Percentiles rank a stretch among this genome's conserved stretches.
These are phyloP conservation scores for Plantago coronopus DNA, from an alignment of 305 asterid species.

Conservation along the genomic window DNA sequence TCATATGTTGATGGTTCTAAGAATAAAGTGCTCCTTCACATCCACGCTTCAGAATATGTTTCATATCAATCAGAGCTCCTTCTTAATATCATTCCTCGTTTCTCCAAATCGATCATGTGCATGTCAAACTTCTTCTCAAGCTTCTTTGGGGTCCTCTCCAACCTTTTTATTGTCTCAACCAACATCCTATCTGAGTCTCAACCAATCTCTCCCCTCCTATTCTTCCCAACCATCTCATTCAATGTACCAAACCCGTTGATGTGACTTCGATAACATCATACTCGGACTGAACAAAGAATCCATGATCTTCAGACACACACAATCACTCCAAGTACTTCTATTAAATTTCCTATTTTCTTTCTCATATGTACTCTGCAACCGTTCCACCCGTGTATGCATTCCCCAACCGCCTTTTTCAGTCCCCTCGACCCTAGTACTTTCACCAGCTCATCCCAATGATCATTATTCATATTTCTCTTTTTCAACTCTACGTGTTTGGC, in stretches of 20 bases:
- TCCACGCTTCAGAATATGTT: constrained; percentile 77
- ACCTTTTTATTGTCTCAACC: constrained; percentile 70
- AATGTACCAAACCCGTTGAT: constrained; percentile 78
- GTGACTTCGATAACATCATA: constrained; percentile 63
- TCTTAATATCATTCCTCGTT: constrained; percentile 75
- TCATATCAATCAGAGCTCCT: constrained; percentile 78
- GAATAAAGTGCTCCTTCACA: no score
- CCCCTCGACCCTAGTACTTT: constrained; percentile 60
- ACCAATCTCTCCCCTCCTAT: constrained; percentile 22
- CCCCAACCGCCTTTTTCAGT: constrained; percentile 51
- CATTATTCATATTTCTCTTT: constrained; percentile 61
- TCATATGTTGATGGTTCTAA: no score
- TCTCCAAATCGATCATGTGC: constrained; percentile 82
- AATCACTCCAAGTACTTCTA: constrained; percentile 58
- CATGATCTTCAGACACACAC: constrained; percentile 84
- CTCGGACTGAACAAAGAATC: constrained; percentile 71
- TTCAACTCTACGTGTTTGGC: constrained; percentile 76
- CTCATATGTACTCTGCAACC: constrained; percentile 72
- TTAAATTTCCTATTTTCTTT: constrained; percentile 72
- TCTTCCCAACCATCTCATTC: constrained; percentile 52
- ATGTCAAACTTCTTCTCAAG: constrained; percentile 78
- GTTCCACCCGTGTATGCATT: constrained; percentile 70
- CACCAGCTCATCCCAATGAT: constrained; percentile 74
- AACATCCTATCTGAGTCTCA: constrained; percentile 53
- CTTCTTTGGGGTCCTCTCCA: constrained; percentile 74